These are phyloP conservation scores for Vaccinium vitisidaea DNA, from an alignment of 148 eudicot genomes.

Conservation along the genomic window DNA sequence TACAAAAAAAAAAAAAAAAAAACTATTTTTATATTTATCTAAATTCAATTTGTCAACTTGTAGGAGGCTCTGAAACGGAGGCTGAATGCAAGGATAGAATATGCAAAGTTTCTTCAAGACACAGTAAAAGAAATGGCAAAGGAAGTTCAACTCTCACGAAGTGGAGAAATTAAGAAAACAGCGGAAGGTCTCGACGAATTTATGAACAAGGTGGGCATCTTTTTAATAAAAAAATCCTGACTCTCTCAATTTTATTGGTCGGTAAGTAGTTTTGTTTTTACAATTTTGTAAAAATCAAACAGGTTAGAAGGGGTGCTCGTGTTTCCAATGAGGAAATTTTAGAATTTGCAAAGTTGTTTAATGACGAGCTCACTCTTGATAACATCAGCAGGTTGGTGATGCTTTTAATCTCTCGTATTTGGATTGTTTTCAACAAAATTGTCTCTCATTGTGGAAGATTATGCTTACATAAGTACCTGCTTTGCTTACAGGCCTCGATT, in stretches of 20 bases:
- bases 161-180: conserved; percentile 82
- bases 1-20: too few relatives aligned
- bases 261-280: conserved; percentile 22
- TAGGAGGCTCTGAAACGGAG: conserved; percentile 80
- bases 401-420: background rate
- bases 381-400: conserved; percentile 64
- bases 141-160: conserved; percentile 81
- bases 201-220: conserved; percentile 54
- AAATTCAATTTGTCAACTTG: conserved; percentile 15
- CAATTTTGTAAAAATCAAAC: background rate
- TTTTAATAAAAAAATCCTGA: conserved; percentile 7
- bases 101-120: conserved; percentile 94
- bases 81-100: conserved; percentile 86
- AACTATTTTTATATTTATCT: background rate
- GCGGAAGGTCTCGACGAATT: conserved; percentile 95
- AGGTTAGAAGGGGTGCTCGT: conserved; percentile 67
- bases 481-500: conserved; percentile 58
- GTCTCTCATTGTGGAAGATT: background rate
- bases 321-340: conserved; percentile 74
- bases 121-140: conserved; percentile 92
- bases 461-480: background rate
- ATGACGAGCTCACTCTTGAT: conserved; percentile 82
- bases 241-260: background rate
- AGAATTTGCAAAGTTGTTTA: conserved; percentile 79
- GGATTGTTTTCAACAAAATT: background rate